Evolutionary conservation across 345 rosid genomes (phyloP).

Genomic region (Eucalyptus sp.): DNA sequence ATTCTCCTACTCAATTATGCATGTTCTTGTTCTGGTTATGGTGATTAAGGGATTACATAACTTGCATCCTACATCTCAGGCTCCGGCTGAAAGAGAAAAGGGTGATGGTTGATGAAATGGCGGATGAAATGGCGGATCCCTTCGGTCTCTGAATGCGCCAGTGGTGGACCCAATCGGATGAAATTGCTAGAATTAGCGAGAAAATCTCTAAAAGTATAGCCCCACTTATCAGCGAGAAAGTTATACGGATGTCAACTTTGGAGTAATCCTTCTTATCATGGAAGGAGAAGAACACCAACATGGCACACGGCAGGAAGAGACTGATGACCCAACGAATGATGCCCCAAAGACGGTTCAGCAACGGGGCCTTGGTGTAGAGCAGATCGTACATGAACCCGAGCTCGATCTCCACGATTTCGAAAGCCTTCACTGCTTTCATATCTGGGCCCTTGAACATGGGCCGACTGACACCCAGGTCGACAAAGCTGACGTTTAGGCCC

Average conservation of each 20-base stretch:
- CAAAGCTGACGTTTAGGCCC: conserved; percentile 9
- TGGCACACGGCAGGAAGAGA: not conserved
- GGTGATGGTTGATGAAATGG: not conserved
- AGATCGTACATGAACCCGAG: conserved; percentile 13
- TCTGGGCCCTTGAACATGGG: not conserved
- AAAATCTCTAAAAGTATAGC: not conserved
- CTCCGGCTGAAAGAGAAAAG: not conserved
- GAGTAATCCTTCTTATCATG: not conserved
- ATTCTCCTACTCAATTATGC: no score
- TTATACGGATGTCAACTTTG: not conserved
- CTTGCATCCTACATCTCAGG: no score
- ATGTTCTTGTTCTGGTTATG: no score
- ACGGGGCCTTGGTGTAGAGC: conserved; percentile 11
- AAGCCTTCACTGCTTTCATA: not conserved
- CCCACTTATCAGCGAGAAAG: not conserved
- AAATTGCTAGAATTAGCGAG: not conserved
- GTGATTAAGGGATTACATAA: no score
- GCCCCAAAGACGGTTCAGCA: not conserved
- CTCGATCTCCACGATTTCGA: conserved; percentile 12
- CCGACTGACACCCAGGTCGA: not conserved
- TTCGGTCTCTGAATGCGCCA: not conserved
- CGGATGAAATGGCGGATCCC: not conserved
- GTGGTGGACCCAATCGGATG: not conserved
- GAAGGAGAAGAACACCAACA: not conserved
- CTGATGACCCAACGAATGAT: not conserved